Percentiles rank a stretch among this genome's conserved stretches.
phyloP scores from a whole-genome alignment of 306 rosid species.

The Cucurbita moschata region DNA sequence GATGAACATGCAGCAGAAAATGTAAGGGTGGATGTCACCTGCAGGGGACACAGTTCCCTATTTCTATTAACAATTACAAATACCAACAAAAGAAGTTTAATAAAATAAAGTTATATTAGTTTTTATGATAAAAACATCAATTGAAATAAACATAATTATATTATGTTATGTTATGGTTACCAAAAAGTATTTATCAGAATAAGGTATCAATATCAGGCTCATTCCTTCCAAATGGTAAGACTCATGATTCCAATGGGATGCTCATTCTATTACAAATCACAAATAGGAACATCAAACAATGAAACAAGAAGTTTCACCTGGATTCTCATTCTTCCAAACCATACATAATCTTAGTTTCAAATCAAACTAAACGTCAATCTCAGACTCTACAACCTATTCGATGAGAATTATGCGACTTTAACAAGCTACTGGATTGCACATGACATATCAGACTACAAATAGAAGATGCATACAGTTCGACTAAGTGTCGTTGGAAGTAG shows the following conservation, averaged over 20 bases:
- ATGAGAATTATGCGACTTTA: neutral
- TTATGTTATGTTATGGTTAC: neutral
- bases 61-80: neutral
- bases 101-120: neutral
- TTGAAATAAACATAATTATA: neutral
- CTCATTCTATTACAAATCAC: neutral
- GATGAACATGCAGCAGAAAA: constrained; percentile 33
- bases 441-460: neutral
- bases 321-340: neutral
- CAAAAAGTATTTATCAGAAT: neutral
- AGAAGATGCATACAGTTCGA: neutral
- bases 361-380: neutral
- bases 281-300: neutral
- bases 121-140: neutral
- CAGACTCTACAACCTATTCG: neutral
- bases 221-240: neutral
- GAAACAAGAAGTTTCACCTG: neutral
- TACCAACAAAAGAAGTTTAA: neutral
- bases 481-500: neutral
- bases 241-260: neutral
- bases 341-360: neutral
- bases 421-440: constrained; percentile 1
- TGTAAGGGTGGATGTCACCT: constrained; percentile 29
- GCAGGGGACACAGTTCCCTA: neutral
- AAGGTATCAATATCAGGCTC: neutral